These are phyloP conservation scores for Jackrogersella minutella DNA, from an alignment of 495 filamentous ascomycete species.

Conservation along the genomic window DNA sequence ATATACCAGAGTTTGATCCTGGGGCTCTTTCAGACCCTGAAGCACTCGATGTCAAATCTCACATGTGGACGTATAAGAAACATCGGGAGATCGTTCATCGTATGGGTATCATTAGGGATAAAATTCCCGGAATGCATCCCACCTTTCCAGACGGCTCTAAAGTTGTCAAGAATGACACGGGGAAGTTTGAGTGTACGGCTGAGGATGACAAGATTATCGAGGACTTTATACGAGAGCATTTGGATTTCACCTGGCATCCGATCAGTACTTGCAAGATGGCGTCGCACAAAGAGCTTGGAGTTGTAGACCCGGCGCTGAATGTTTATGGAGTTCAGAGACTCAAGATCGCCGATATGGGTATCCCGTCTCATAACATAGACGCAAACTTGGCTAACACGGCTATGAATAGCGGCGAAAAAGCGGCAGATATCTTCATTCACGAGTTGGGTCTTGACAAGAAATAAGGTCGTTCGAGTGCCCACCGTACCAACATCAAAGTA, in stretches of 20 bases:
- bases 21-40: conserved; percentile 53
- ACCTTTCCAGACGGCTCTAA: conserved; percentile 53
- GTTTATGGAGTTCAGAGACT: conserved; percentile 59
- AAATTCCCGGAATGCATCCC: conserved; percentile 63
- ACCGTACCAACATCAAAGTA: not conserved
- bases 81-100: conserved; percentile 63
- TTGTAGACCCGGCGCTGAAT: conserved; percentile 54
- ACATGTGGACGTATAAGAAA: conserved; percentile 62
- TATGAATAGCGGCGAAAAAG: conserved; percentile 61
- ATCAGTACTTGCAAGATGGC: conserved; percentile 58
- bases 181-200: conserved; percentile 48
- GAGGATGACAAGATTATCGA: conserved; percentile 61
- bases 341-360: conserved; percentile 56
- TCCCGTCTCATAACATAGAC: conserved; percentile 61
- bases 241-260: conserved; percentile 59
- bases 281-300: conserved; percentile 47
- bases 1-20: conserved; percentile 47
- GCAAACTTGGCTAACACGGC: conserved; percentile 61
- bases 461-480: not conserved
- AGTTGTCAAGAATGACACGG: conserved; percentile 43
- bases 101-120: conserved; percentile 59
- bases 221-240: conserved; percentile 50
- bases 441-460: conserved; percentile 46
- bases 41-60: conserved; percentile 51
- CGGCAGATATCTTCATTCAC: conserved; percentile 57